Conservation (phyloP, 148 eudicot genomes). For the Arctostaphylos glauca region DNA sequence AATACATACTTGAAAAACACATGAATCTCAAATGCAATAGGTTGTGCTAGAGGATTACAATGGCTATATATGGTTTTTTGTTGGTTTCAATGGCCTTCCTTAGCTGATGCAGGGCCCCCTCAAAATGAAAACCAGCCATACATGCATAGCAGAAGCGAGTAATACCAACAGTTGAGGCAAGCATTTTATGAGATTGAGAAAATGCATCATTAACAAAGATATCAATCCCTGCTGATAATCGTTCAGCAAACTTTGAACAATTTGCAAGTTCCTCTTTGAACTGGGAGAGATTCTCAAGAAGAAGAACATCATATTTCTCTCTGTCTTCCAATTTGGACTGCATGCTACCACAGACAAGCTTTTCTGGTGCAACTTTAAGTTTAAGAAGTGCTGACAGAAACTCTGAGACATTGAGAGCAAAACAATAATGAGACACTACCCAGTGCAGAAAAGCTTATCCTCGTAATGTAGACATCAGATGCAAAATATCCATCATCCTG, state of each 20-base stretch:
- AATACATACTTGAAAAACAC: background rate
- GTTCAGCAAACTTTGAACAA: slow-evolving; percentile 55
- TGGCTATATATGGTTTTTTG: slow-evolving; percentile 52
- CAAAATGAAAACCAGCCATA: slow-evolving; percentile 80
- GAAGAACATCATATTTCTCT: slow-evolving; percentile 38
- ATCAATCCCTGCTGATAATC: slow-evolving; percentile 58
- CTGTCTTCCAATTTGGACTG: slow-evolving; percentile 24
- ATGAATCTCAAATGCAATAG: background rate
- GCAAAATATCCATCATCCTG: background rate
- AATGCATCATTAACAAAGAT: slow-evolving; percentile 81
- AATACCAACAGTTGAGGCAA: slow-evolving; percentile 86
- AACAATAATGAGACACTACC: slow-evolving; percentile 7
- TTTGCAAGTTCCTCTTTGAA: slow-evolving; percentile 65
- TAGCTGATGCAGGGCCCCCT: slow-evolving; percentile 50
- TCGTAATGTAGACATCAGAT: background rate
- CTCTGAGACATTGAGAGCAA: slow-evolving; percentile 40
- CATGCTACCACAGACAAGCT: slow-evolving; percentile 22
- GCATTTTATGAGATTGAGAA: slow-evolving; percentile 70
- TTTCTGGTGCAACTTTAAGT: slow-evolving; percentile 49
- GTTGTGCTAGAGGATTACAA: slow-evolving; percentile 40
- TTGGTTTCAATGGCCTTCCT: slow-evolving; percentile 35
- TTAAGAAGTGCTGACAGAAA: slow-evolving; percentile 56
- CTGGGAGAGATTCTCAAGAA: slow-evolving; percentile 56
- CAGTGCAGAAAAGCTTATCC: background rate
- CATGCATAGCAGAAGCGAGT: slow-evolving; percentile 66